A percentile compares a stretch with the other conserved stretches of the same genome.
Evolutionary conservation across 108 stramenopile species (phyloP).

Genomic region (Pseudonitzschia multiseries): DNA sequence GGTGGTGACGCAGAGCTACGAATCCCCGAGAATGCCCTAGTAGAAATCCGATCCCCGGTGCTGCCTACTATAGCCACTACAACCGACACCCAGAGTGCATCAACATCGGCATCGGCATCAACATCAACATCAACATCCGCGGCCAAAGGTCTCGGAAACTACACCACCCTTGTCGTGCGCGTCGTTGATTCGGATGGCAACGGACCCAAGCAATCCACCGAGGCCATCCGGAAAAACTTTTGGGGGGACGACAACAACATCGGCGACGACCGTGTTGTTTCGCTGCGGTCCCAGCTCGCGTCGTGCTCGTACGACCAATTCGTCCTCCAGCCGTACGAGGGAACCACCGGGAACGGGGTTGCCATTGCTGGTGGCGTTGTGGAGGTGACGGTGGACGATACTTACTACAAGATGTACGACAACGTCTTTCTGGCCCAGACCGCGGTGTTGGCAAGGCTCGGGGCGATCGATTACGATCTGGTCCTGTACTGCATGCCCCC

Average conservation of each 20-base stretch:
- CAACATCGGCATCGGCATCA: too few species aligned
- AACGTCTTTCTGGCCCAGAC: background rate
- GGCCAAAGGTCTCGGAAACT: too few species aligned
- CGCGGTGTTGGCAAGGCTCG: background rate
- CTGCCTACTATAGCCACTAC: too few species aligned
- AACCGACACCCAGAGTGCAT: too few species aligned
- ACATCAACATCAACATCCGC: too few species aligned
- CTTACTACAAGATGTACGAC: background rate
- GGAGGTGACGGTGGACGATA: background rate
- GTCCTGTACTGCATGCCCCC: background rate
- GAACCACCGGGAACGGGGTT: background rate
- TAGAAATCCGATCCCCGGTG: too few species aligned
- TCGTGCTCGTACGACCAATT: conserved; percentile 31
- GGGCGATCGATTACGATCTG: background rate
- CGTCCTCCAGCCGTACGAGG: conserved; percentile 5
- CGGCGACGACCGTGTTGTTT: conserved; percentile 13
- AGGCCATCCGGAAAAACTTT: background rate
- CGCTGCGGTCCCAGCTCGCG: conserved; percentile 18
- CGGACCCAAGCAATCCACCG: too few species aligned
- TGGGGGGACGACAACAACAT: background rate
- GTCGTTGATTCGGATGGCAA: background rate
- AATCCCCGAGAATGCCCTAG: too few species aligned
- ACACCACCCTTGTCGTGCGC: too few species aligned
- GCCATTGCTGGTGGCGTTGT: background rate
- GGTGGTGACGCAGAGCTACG: too few species aligned